Base-by-base conservation (phyloP, 2,329 filamentous ascomycete species). In the Fusarium irregulare region DNA sequence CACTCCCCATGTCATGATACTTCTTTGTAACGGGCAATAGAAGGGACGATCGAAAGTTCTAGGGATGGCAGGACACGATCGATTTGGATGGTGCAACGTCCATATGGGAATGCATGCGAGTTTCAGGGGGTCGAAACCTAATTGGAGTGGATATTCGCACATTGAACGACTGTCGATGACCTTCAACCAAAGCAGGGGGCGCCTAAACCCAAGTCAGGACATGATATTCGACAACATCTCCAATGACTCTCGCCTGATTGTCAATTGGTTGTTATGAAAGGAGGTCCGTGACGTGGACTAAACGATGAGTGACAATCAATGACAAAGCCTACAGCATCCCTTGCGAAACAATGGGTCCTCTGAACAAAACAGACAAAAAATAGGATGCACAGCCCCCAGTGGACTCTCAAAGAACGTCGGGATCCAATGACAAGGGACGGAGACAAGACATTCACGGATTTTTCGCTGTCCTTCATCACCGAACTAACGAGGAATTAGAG, bases 241-340 rank as follows among this genome's bases (percentile, higher is more conserved):
- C 21, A 62, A 74, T 74, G 72, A 73, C 68, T 73, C 72, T 73
- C 48, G 13, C 44, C 44, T 40, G 21, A 32, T 7, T n/a, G 18
- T 56, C 56, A 20, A 75, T 75, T 74, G 72, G 72, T 3, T 53
- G 46, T 64, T 46, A 37, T 27, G 28, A 71, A 68, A 71, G 60
- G 63, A 70, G 68, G 68, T 49, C 68, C 60, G 68, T 74, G 72
- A 74, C 72, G 72, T 74, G 72, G 72, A 67, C 49, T 47, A 58
- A 53, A 51, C 44, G 44, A 67, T 57, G 49, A 70, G 55, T 62
- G 66, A 58, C 37, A 61, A 67, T 57, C 44, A 70, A 57, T 66
- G 66, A 60, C 37, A 61, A 60, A 53, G 42, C 51, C 59, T 40
- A 53, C 34, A 42, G 12, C 25, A 61, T 54, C 62, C 67, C 66